Percentiles rank a stretch among this genome's conserved stretches.
Evolutionary conservation across 306 rosid species (phyloP).

Genomic region (Glycine soja): DNA sequence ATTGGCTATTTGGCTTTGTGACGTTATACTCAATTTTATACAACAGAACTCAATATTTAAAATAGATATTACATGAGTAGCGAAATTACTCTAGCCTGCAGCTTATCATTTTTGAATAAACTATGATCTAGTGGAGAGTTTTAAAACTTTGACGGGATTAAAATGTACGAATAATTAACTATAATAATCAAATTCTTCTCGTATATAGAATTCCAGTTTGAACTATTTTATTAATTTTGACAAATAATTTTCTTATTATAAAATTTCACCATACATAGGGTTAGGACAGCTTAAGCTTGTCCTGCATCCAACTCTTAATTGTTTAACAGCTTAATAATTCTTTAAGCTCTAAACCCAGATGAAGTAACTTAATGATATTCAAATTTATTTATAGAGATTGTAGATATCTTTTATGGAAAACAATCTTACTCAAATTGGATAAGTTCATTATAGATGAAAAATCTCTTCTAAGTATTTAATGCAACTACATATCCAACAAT

Average conservation of each 20-base stretch:
- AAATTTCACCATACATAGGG: background rate
- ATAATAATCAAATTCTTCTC: background rate
- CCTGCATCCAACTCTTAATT: background rate
- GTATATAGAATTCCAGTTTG: background rate
- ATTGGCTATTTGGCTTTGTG: background rate
- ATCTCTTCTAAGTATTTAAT: too few species aligned
- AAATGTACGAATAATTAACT: background rate
- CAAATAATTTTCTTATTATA: background rate
- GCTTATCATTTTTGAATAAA: background rate
- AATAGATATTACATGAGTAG: background rate
- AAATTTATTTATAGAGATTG: too few species aligned
- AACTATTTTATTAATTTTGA: background rate
- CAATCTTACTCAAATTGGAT: too few species aligned
- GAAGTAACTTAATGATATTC: too few species aligned
- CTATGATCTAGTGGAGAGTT: background rate
- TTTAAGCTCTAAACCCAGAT: too few species aligned
- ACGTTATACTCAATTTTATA: constrained; percentile 12
- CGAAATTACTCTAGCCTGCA: constrained; percentile 21
- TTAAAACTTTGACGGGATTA: background rate
- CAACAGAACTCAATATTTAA: background rate
- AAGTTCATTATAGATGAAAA: too few species aligned
- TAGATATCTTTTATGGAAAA: too few species aligned
- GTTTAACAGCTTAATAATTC: too few species aligned
- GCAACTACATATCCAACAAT: too few species aligned
- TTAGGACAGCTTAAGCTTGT: background rate